These are phyloP conservation scores for Fusarium redolens DNA, from an alignment of 2,329 filamentous ascomycete species.

Conservation along the genomic window DNA sequence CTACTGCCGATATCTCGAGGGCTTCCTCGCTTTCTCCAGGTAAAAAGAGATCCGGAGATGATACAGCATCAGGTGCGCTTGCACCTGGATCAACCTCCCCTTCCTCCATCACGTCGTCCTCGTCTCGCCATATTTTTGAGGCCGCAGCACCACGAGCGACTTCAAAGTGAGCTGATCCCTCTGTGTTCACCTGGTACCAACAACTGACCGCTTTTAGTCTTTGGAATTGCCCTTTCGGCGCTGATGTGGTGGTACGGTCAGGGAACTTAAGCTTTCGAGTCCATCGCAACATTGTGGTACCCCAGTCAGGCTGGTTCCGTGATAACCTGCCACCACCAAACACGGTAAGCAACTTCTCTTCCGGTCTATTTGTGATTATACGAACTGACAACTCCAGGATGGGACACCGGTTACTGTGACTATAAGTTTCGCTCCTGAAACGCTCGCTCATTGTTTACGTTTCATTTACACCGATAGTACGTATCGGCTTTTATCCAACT, in stretches of 20 bases:
- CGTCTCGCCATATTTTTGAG: slow-evolving; percentile 41
- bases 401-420: slow-evolving; percentile 43
- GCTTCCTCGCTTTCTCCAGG: slow-evolving; percentile 25
- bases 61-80: slow-evolving; percentile 7
- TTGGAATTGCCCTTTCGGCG: slow-evolving; percentile 48
- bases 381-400: slow-evolving; percentile 40
- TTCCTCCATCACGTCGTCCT: slow-evolving; percentile 37
- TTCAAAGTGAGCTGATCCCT: slow-evolving; percentile 36
- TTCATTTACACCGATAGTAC: slow-evolving; percentile 53
- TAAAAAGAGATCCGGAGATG: slow-evolving; percentile 9
- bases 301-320: slow-evolving; percentile 50
- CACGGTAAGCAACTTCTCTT: slow-evolving; percentile 33
- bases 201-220: slow-evolving; percentile 42
- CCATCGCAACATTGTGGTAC: slow-evolving; percentile 51
- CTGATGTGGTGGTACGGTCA: slow-evolving; percentile 48
- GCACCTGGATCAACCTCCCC: slow-evolving; percentile 30
- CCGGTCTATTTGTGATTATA: neutral
- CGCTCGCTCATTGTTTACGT: slow-evolving; percentile 47
- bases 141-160: slow-evolving; percentile 44
- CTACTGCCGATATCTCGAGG: slow-evolving; percentile 23
- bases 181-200: neutral
- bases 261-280: slow-evolving; percentile 42
- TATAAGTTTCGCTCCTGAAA: slow-evolving; percentile 40
- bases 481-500: slow-evolving; percentile 12
- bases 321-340: slow-evolving; percentile 47